These are phyloP conservation scores for Endothia cerciana DNA, from an alignment of 2,329 filamentous ascomycete genomes.

Conservation along the genomic window DNA sequence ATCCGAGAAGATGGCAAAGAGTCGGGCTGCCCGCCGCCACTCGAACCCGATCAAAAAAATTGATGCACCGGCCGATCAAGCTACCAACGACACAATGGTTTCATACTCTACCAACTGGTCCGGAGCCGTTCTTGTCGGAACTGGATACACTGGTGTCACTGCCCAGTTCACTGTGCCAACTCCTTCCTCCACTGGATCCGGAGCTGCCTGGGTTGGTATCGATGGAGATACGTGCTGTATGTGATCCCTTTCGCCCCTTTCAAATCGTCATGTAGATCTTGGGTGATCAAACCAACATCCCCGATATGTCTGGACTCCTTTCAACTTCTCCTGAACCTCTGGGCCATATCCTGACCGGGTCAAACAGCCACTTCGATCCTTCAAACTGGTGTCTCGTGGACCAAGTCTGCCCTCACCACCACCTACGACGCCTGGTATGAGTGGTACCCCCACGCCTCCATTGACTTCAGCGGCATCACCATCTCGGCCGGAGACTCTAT, in stretches of 20 bases:
- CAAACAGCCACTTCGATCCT: slow-evolving; percentile 48
- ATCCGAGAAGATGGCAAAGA: slow-evolving; percentile 33
- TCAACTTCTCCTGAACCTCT: not conserved
- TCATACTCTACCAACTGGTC: slow-evolving; percentile 53
- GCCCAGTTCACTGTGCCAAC: slow-evolving; percentile 57
- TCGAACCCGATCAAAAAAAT: slow-evolving; percentile 1
- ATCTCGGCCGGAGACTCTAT: slow-evolving; percentile 30
- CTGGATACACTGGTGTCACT: slow-evolving; percentile 54
- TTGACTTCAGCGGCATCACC: slow-evolving; percentile 30
- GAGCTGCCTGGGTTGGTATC: slow-evolving; percentile 64
- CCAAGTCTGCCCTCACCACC: slow-evolving; percentile 44
- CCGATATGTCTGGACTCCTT: no score
- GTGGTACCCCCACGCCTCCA: slow-evolving; percentile 60
- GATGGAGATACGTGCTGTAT: slow-evolving; percentile 58
- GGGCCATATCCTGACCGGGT: not conserved
- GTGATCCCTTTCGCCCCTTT: not conserved
- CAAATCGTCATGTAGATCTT: no score
- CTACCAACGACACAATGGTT: slow-evolving; percentile 16
- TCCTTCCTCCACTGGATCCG: slow-evolving; percentile 44
- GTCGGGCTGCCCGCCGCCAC: slow-evolving; percentile 32
- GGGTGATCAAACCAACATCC: no score
- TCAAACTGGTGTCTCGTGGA: slow-evolving; percentile 61
- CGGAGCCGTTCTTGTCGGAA: slow-evolving; percentile 56
- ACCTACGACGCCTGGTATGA: slow-evolving; percentile 63
- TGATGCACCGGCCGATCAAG: not conserved